A percentile compares a stretch with the other conserved stretches of the same genome.
phyloP scores from a whole-genome alignment of 805 yeast genomes.

The Teunomyces pallodes region DNA sequence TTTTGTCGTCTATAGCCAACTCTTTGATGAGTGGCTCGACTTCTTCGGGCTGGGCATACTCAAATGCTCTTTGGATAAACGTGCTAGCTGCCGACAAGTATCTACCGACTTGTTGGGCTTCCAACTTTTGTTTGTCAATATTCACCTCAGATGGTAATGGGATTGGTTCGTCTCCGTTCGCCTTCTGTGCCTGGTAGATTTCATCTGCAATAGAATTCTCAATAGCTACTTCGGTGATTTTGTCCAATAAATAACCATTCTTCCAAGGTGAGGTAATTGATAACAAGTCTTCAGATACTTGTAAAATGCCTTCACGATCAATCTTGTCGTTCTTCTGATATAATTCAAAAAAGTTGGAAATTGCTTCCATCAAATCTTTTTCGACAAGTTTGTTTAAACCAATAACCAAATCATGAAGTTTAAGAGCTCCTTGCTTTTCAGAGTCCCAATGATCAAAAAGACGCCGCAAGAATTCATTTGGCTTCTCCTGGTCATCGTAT shows the following conservation, averaged over 20 bases:
- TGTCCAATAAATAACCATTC: constrained; percentile 65
- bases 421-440: constrained; percentile 51
- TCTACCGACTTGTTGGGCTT: constrained; percentile 67
- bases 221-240: constrained; percentile 57
- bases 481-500: constrained; percentile 20
- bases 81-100: constrained; percentile 84
- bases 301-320: constrained; percentile 74
- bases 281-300: constrained; percentile 82
- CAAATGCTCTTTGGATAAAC: constrained; percentile 84
- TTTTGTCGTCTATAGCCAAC: constrained; percentile 32
- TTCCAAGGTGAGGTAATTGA: constrained; percentile 85
- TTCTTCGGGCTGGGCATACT: constrained; percentile 75
- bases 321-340: constrained; percentile 68
- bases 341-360: constrained; percentile 74
- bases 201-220: constrained; percentile 68
- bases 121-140: constrained; percentile 62
- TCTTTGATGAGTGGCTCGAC: constrained; percentile 36
- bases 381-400: constrained; percentile 73
- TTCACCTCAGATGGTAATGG: constrained; percentile 57
- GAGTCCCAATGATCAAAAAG: constrained; percentile 72
- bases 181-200: constrained; percentile 44
- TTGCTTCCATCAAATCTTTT: constrained; percentile 71
- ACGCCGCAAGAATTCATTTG: constrained; percentile 49
- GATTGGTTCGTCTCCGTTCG: constrained; percentile 28
- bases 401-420: constrained; percentile 64